Percentiles rank a stretch among this genome's conserved stretches.
phyloP scores from a whole-genome alignment of 1,284 basidiomycete genomes.

The Melampsora abietis-canadensis region DNA sequence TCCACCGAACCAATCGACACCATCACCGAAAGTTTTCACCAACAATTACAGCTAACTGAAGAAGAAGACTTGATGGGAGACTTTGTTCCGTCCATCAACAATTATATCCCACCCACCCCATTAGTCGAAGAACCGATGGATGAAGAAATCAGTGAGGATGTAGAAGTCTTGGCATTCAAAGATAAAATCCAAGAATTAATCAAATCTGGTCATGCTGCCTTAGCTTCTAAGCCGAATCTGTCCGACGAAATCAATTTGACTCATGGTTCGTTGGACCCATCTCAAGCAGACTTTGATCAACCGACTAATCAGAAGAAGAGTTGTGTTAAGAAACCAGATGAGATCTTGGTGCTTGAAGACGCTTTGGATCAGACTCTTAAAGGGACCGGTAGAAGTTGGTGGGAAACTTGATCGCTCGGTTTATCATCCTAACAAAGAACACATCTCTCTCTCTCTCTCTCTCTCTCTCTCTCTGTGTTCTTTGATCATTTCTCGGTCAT shows the following conservation, averaged over 20 bases:
- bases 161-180: slow-evolving; percentile 20
- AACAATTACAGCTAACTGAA: background rate
- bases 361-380: slow-evolving; percentile 10
- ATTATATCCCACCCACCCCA: slow-evolving; percentile 1
- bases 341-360: background rate
- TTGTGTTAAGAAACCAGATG: background rate
- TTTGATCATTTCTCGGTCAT: no score
- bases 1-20: background rate
- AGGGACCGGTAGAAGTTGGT: background rate
- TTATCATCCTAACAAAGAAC: no score
- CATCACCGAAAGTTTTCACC: background rate
- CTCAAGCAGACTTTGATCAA: background rate
- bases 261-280: no score
- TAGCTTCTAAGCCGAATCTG: slow-evolving; percentile 7
- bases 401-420: background rate
- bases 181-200: slow-evolving; percentile 27
- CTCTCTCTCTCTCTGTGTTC: no score
- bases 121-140: background rate
- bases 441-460: no score
- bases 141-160: slow-evolving; percentile 11
- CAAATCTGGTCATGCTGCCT: slow-evolving; percentile 17
- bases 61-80: slow-evolving; percentile 31
- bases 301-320: background rate
- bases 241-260: background rate
- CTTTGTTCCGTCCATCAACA: slow-evolving; percentile 16